Conservation (phyloP, 768 basidiomycete genomes). For the Collybia sp. region DNA sequence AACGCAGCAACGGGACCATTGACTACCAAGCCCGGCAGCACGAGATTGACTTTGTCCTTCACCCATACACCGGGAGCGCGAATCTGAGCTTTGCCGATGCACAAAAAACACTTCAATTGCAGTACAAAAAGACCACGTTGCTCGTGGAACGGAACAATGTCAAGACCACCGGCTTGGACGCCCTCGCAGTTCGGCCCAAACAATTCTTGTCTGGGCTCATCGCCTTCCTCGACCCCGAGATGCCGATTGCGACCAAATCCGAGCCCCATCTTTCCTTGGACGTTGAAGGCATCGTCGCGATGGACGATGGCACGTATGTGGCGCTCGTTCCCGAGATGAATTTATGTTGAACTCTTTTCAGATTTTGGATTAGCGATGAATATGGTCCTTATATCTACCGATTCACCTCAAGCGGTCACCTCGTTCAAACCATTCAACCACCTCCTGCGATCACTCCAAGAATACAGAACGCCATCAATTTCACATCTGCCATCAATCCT, state of each 20-base stretch:
- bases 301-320: conserved; percentile 53
- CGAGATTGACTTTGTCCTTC: conserved; percentile 50
- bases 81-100: conserved; percentile 46
- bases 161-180: conserved; percentile 55
- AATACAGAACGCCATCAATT: conserved; percentile 35
- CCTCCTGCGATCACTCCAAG: conserved; percentile 52
- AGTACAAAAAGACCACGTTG: conserved; percentile 45
- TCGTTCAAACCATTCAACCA: conserved; percentile 55
- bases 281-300: conserved; percentile 53
- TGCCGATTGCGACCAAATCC: conserved; percentile 38
- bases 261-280: conserved; percentile 50
- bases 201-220: conserved; percentile 21
- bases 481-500: conserved; percentile 44
- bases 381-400: conserved; percentile 66
- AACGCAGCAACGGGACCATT: conserved; percentile 41
- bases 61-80: conserved; percentile 44
- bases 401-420: conserved; percentile 37
- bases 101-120: conserved; percentile 44
- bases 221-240: conserved; percentile 33
- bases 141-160: conserved; percentile 40
- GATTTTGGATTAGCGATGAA: conserved; percentile 66
- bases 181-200: conserved; percentile 38
- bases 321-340: background rate
- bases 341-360: conserved; percentile 11
- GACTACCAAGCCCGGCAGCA: conserved; percentile 67